Evolutionary conservation across 352 stramenopile genomes (phyloP), one percentile per base, ranked within the genome.

Genomic region (Globisporangium recalcitrans): DNA sequence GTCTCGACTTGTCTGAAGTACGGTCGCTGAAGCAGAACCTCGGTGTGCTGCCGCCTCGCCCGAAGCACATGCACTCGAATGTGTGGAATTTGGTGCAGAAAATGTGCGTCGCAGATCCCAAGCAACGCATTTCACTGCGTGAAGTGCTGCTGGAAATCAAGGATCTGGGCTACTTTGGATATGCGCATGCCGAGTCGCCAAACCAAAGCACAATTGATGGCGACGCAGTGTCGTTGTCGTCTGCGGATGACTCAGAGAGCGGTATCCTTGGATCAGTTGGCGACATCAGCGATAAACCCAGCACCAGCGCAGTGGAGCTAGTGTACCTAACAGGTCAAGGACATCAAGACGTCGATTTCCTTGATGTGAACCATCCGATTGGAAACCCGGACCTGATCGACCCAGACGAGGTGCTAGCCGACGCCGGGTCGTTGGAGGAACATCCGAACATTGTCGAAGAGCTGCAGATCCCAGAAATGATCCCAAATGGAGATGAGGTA

Each of bases 21-120:
- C 70, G 71, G 14, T 76, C 73, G 21, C 68, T 88, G 9, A 91
- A 91, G 65, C 64, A 69, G 3, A 84, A 78, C 29, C 47, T 82
- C 16, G 64, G 73, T 47, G 55, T 82, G 3, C 64, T 91, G 9
- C 82, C 82, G 11, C 72, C 81, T 63, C 76, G 77, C 27, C 78
- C 78, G 24, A 78, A 65, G 26, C 61, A 42, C 14, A 69, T 88
- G 63, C 70, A 70, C 22, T 46, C 66, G 19, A 70, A 74, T 10
- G 73, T 69, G 52, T 91, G 82, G 82, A 64, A 60, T 2, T 52
- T 91, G 13, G 73, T 91, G 46, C 71, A 87, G 63, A 74, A 78
- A 9, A 88, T 91, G 80, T 91, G 82, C 61, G 62, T 67, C 0
- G 68, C 69, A 0, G 76, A 89, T 48, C 82, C 80, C 1, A 57